Base-by-base conservation (phyloP, 2,329 filamentous ascomycete genomes). In the Fonsecaea monophora region DNA sequence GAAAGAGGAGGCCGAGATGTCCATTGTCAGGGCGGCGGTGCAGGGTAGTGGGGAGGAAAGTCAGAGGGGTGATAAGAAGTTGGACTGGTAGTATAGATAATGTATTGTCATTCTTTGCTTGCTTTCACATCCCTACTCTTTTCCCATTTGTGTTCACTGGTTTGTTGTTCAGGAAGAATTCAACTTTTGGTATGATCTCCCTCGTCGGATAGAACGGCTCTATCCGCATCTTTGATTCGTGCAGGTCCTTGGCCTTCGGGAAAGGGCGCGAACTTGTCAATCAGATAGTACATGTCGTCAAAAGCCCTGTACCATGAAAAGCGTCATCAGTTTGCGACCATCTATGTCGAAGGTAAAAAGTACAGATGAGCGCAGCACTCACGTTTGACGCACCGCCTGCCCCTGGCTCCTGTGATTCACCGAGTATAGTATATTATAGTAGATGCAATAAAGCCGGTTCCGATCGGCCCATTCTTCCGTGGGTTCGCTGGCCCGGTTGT, bases 191-290 rank as follows among this genome's bases (percentile, higher is more conserved):
- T 71, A 60, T 71, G 70, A 56, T 72, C 70, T 9, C 64, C 25
- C 42, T 70, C 70, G 21, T 42, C 55, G 32, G 70, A 60, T 34
- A 72, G 62, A 18, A 21, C 12, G 30, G 56, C 71, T 62, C 70
- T 60, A 38, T 71, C 68, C 30, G 42, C 34, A 53, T 65, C 58
- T 32, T 15, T 60, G 7, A 71, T 56, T n/a, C 63, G 66, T 15
- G 61, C 61, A 63, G 70, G 72, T 2, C 67, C 72, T 32, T 69
- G 65, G 30, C 65, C 65, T n/a, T 68, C 48, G 1, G 61, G n/a
- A 58, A 74, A 72, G 2, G 73, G 71, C 12, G 73, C 70, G 54
- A 72, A 74, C 40, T 74, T 74, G 53, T 74, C 72, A 42, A 73
- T 62, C 34, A 75, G 71, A 64, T 70, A 72, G 48, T 68, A 71